Base-by-base conservation (phyloP, 768 basidiomycete species). In the Leucosporidium scottii region DNA sequence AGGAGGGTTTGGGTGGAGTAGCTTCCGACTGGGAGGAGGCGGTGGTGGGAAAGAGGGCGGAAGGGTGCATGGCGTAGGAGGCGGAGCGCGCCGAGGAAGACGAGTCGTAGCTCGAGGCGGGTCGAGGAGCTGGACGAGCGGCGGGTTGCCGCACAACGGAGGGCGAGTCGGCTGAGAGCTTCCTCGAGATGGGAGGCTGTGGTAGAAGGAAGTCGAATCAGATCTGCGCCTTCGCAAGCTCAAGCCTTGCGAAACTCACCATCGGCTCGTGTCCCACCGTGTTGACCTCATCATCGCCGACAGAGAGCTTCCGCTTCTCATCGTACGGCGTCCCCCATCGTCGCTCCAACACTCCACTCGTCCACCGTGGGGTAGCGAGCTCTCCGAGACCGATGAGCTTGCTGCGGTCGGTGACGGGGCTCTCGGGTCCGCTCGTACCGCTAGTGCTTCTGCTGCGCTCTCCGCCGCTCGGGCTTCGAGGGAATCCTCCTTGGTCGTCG, bases 371-470 rank as follows among this genome's bases (percentile, higher is more conserved):
- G n/a, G 96, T 99, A 25, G 92, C 82, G 39, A 98, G 84, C 79
- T 99, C 96, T 48, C 96, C 96, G 8, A 98, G 89, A 30, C 96
- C 96, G 62, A 98, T 85, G 50, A 98, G 85, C 48, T 86, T 88
- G 23, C 85, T 83, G 66, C 96, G 83, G 80, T 98, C 93, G 68
- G 59, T 67, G 64, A 61, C 69, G 15, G 69, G 69, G 25, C 59
- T 65, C 9, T 54, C 48, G 9, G 64, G n/a, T 20, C 48, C 64
- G 17, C 53, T 36, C 61, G 23, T 50, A 9, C 48, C 23, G 44
- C n/a, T 62, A 15, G 25, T 18, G 30, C 49, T 47, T 5, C 30
- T 47, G 39, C 39, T 44, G 15, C 39, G 39, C 39, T 50, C 59
- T 62, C 21, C 44, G 48, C 27, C 65, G 64, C 49, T 60, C n/a